Conservation (phyloP, 1,284 basidiomycete genomes). For the Xerocomus minutiporus region DNA sequence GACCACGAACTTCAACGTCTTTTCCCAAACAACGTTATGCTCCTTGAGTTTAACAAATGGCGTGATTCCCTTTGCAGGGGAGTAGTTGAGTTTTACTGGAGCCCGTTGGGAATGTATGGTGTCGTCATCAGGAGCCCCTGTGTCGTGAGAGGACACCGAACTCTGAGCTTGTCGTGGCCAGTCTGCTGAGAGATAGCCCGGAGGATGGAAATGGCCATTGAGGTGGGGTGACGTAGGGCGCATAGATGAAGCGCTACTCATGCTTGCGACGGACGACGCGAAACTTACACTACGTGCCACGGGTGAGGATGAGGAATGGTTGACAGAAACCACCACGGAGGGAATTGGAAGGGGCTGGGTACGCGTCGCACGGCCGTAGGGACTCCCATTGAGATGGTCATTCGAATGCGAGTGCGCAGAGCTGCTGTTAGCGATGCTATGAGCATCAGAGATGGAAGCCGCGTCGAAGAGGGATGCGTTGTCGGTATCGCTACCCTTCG, state of each 20-base stretch:
- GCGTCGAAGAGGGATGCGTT: slow-evolving; percentile 26
- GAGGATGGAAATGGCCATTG: slow-evolving; percentile 7
- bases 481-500: slow-evolving; percentile 26
- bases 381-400: slow-evolving; percentile 8
- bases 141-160: background rate
- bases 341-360: slow-evolving; percentile 22
- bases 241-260: slow-evolving; percentile 19
- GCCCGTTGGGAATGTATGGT: slow-evolving; percentile 6
- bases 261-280: slow-evolving; percentile 20
- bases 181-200: slow-evolving; percentile 23
- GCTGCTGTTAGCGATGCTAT: slow-evolving; percentile 28
- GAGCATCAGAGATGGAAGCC: slow-evolving; percentile 29
- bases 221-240: slow-evolving; percentile 11
- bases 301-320: slow-evolving; percentile 11
- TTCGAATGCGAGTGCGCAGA: slow-evolving; percentile 24
- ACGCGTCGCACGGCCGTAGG: background rate
- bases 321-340: slow-evolving; percentile 34
- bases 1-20: slow-evolving; percentile 51
- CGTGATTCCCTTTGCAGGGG: slow-evolving; percentile 53
- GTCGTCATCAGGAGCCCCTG: background rate
- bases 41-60: slow-evolving; percentile 53
- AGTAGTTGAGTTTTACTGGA: slow-evolving; percentile 20
- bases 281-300: slow-evolving; percentile 22
- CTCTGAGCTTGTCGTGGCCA: slow-evolving; percentile 22
- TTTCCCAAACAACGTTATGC: slow-evolving; percentile 58